Evolutionary conservation across 2,329 filamentous ascomycete genomes (phyloP), one percentile per base, ranked within the genome.

Genomic region (Tolypocladium pustulatum): DNA sequence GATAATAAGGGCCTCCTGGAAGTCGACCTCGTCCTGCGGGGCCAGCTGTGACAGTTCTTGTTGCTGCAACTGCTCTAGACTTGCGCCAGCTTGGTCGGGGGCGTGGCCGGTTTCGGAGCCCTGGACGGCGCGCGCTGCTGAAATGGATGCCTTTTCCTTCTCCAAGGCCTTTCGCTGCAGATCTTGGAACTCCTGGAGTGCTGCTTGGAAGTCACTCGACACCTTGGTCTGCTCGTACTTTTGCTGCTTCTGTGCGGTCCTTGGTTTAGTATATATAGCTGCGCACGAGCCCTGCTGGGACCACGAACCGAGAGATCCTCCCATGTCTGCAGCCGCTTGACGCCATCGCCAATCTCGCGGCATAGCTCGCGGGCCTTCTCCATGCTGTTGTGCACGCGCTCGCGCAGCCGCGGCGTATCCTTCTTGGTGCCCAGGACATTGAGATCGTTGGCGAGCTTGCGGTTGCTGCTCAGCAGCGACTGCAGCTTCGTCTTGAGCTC

Each of bases 221-320:
- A 99, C 82, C 73, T 97, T 97, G 66, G 93, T 90, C 69, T 97
- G 93, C 27, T 91, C 94, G 78, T 96, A 97, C 74, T 93, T 95
- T 78, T 99, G 94, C 58, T 91, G 89, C 61, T 93, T 90, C 91
- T 96, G 61, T 20, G 20, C 9, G 7, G 8, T 22, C 12, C 37
- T 38, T 43, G 59, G 20, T 34, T 52, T 46, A 60, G 36, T 37
- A 57, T 56, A 25, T 12, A 20, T 7, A 60, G 12, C 40, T 55
- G 43, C 30, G 58, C 54, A 20, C 9, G n/a, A 8, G n/a, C 1
- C 3, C 17, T 13, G 34, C 13, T 15, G 25, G 17, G 51, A 13
- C 22, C 32, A 72, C 82, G 65, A 80, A 91, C 88, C 70, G 87
- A 90, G 56, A 91, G 85, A 68, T 93, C 91, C 70, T 86, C 90